phyloP scores from a whole-genome alignment of 805 yeast genomes.

The Monosporozyma yasuniensis region DNA sequence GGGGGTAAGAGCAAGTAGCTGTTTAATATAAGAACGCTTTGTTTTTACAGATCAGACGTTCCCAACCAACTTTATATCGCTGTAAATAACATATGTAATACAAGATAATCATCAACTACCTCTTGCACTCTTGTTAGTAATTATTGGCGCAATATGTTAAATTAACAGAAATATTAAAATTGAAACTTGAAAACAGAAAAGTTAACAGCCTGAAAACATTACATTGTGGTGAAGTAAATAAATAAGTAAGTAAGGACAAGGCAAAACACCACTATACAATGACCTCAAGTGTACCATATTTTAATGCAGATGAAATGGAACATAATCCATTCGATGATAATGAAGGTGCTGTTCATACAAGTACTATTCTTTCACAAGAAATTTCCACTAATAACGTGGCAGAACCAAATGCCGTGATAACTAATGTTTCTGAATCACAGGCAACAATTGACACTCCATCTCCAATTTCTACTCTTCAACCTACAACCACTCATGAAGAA shows the following conservation, averaged over 20 bases:
- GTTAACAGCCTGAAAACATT: no score
- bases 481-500: background rate
- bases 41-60: no score
- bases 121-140: no score
- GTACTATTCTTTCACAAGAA: background rate
- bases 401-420: background rate
- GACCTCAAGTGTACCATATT: background rate
- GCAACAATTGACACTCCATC: background rate
- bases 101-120: no score
- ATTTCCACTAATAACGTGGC: background rate
- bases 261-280: background rate
- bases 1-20: no score
- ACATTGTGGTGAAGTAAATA: no score
- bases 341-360: conserved; percentile 1
- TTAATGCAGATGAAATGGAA: conserved; percentile 40
- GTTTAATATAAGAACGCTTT: no score
- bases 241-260: background rate
- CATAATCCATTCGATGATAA: conserved; percentile 54
- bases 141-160: background rate
- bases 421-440: background rate
- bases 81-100: no score
- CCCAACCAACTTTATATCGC: no score
- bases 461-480: background rate
- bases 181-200: background rate
- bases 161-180: background rate